A percentile compares a stretch with the other conserved stretches of the same genome.
phyloP scores from a whole-genome alignment of 129 eudicot species.

The Deinandra increscens region DNA sequence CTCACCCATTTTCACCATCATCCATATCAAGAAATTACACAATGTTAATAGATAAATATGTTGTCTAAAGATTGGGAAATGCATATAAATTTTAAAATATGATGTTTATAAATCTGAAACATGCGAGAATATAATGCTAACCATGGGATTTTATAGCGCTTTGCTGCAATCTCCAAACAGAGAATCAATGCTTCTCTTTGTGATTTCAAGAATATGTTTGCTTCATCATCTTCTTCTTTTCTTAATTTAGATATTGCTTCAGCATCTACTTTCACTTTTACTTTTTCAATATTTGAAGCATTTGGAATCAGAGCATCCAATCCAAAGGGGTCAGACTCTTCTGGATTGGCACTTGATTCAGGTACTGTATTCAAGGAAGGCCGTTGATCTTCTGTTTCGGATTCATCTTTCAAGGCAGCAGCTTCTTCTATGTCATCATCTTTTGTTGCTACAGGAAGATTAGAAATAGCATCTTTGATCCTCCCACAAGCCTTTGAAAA shows the following conservation, averaged over 20 bases:
- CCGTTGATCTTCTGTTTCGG: constrained; percentile 36
- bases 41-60: neutral
- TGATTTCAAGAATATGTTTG: constrained; percentile 58
- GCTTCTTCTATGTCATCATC: constrained; percentile 94
- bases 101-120: constrained; percentile 1
- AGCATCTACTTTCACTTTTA: constrained; percentile 44
- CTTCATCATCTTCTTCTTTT: constrained; percentile 65
- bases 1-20: neutral
- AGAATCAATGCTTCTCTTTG: constrained; percentile 81
- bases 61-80: neutral
- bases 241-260: constrained; percentile 32
- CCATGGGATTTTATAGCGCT: constrained; percentile 95
- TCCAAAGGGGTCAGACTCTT: constrained; percentile 91
- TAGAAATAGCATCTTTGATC: constrained; percentile 68
- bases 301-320: constrained; percentile 71
- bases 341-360: constrained; percentile 33
- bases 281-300: constrained; percentile 44
- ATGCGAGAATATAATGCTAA: constrained; percentile 18
- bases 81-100: neutral
- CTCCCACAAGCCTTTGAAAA: constrained; percentile 89
- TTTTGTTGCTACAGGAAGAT: constrained; percentile 76
- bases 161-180: constrained; percentile 88
- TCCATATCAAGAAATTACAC: neutral
- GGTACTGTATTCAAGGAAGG: constrained; percentile 27
- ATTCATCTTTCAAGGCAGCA: constrained; percentile 56